A percentile compares a stretch with the other conserved stretches of the same genome.
Evolutionary conservation across 345 rosid species (phyloP).

Genomic region (Citrus inodora): DNA sequence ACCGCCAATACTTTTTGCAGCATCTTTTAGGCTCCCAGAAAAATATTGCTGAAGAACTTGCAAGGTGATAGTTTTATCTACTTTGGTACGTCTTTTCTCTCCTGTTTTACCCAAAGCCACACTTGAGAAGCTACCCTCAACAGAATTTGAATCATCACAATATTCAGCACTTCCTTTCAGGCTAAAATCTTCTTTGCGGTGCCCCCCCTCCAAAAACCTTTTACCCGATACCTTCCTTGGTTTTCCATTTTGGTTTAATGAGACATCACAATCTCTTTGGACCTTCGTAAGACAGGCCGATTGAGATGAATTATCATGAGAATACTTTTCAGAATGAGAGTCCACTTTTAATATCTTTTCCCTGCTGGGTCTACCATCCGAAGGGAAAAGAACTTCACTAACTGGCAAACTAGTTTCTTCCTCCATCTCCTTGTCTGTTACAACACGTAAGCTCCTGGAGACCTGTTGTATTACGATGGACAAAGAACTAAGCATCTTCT

Average conservation of each 20-base stretch:
- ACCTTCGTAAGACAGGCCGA: constrained; percentile 22
- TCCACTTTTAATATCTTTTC: constrained; percentile 34
- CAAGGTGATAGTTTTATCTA: constrained; percentile 68
- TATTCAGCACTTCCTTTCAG: constrained; percentile 35
- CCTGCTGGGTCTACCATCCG: constrained; percentile 22
- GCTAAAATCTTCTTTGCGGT: constrained; percentile 26
- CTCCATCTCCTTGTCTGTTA: constrained; percentile 65
- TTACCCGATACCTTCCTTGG: constrained; percentile 21
- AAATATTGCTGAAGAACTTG: constrained; percentile 73
- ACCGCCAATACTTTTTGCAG: constrained; percentile 91
- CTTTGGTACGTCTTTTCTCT: constrained; percentile 59
- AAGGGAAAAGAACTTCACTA: constrained; percentile 35
- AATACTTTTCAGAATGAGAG: constrained; percentile 27
- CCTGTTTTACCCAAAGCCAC: constrained; percentile 29
- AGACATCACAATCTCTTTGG: constrained; percentile 24
- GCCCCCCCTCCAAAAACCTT: constrained; percentile 24
- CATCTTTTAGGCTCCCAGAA: constrained; percentile 91
- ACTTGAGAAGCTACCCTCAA: constrained; percentile 45
- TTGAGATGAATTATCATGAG: constrained; percentile 31
- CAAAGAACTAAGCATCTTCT: constrained; percentile 62
- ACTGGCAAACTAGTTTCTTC: constrained; percentile 40
- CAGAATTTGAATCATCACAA: constrained; percentile 39
- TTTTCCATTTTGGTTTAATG: constrained; percentile 21
- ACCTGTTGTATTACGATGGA: constrained; percentile 67
- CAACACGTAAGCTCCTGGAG: constrained; percentile 68